Conservation (phyloP, 352 stramenopile genomes). For the Phytophthora meadii region DNA sequence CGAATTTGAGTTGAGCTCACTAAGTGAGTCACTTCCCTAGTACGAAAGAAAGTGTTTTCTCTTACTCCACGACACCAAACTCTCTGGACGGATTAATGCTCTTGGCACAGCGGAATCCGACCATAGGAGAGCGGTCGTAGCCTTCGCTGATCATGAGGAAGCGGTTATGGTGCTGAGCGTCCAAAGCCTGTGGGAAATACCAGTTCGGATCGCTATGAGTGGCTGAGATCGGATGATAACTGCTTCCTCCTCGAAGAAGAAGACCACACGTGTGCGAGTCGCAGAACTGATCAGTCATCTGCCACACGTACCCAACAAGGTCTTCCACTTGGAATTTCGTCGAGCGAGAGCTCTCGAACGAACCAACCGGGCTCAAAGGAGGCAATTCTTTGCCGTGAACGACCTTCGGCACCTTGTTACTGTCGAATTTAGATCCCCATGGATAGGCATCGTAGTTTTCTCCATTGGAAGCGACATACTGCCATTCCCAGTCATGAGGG, state of each 20-base stretch:
- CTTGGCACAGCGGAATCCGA: conserved; percentile 80
- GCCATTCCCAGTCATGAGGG: conserved; percentile 88
- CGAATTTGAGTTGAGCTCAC: too few species aligned
- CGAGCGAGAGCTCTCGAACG: conserved; percentile 54
- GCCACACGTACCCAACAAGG: conserved; percentile 84
- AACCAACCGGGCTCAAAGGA: conserved; percentile 54
- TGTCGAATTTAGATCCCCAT: conserved; percentile 57
- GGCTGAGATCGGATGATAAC: conserved; percentile 70
- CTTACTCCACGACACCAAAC: conserved; percentile 19
- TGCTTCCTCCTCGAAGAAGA: conserved; percentile 79
- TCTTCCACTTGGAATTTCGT: conserved; percentile 67
- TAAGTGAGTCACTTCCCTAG: too few species aligned
- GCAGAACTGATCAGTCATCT: conserved; percentile 89
- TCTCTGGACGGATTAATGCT: conserved; percentile 30
- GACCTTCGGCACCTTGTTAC: conserved; percentile 32
- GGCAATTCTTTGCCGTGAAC: conserved; percentile 48
- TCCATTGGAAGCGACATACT: conserved; percentile 85
- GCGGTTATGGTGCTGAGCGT: conserved; percentile 72
- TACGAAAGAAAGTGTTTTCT: background rate
- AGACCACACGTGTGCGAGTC: conserved; percentile 83
- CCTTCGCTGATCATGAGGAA: conserved; percentile 78
- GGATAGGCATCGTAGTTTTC: conserved; percentile 62
- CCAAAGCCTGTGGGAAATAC: conserved; percentile 83
- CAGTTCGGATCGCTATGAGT: conserved; percentile 82
- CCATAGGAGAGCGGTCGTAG: conserved; percentile 75